Conservation (phyloP, 805 yeast species). For the Yarrowia divulgata region DNA sequence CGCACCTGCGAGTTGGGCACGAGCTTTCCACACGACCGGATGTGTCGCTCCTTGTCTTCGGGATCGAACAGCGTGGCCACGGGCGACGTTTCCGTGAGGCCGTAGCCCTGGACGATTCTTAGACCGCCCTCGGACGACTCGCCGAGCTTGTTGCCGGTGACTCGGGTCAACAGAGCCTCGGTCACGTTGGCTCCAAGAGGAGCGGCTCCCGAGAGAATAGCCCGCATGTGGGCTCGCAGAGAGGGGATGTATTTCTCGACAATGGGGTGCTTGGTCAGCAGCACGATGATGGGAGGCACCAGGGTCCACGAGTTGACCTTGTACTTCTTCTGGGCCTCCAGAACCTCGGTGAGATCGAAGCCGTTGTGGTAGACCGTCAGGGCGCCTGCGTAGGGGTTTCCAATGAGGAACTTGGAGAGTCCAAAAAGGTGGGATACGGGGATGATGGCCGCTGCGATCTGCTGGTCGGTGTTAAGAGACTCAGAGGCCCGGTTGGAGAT, state of each 20-base stretch:
- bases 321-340: constrained; percentile 43
- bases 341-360: constrained; percentile 28
- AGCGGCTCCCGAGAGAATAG: constrained; percentile 57
- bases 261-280: constrained; percentile 57
- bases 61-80: constrained; percentile 54
- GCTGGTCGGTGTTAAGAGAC: constrained; percentile 41
- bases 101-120: constrained; percentile 43
- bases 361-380: constrained; percentile 26
- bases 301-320: constrained; percentile 54
- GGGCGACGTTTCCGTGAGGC: constrained; percentile 64
- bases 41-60: constrained; percentile 52
- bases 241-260: constrained; percentile 53
- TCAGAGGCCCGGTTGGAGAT: constrained; percentile 49
- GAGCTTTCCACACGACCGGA: constrained; percentile 53
- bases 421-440: constrained; percentile 52
- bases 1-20: constrained; percentile 59
- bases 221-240: constrained; percentile 53
- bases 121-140: constrained; percentile 39
- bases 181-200: constrained; percentile 50
- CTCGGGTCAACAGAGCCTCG: constrained; percentile 40
- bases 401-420: constrained; percentile 46
- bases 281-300: constrained; percentile 55
- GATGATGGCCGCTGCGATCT: constrained; percentile 40
- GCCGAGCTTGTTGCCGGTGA: constrained; percentile 43
- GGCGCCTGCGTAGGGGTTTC: constrained; percentile 20